Evolutionary conservation across 148 eudicot species (phyloP).

Genomic region (Silene conica): DNA sequence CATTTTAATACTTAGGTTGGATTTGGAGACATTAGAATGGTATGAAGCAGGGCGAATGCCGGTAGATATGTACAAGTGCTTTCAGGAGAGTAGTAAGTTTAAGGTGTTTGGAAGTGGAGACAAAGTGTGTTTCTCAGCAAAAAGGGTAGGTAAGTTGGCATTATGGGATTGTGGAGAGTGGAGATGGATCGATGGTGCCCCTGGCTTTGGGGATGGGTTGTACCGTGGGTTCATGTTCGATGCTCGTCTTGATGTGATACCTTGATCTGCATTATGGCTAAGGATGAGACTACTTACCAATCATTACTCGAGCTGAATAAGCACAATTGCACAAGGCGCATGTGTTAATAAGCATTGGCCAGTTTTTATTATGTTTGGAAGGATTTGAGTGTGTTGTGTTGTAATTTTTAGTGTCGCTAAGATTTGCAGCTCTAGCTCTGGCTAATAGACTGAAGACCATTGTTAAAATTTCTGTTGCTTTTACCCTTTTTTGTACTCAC

Average conservation of each 20-base stretch:
- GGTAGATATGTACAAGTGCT: slow-evolving; percentile 62
- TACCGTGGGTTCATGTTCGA: slow-evolving; percentile 77
- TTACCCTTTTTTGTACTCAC: too few relatives aligned
- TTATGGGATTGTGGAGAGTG: slow-evolving; percentile 72
- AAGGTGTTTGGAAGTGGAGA: slow-evolving; percentile 93
- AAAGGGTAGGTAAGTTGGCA: slow-evolving; percentile 68
- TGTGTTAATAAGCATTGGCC: background rate
- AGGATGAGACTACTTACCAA: background rate
- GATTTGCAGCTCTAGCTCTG: background rate
- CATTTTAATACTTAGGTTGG: slow-evolving; percentile 68
- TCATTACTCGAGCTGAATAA: too few relatives aligned
- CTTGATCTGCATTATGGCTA: slow-evolving; percentile 23
- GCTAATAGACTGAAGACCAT: too few relatives aligned
- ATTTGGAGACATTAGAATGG: slow-evolving; percentile 80
- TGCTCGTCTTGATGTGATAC: slow-evolving; percentile 51
- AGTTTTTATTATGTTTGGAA: too few relatives aligned
- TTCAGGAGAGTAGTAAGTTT: slow-evolving; percentile 75
- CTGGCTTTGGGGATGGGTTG: slow-evolving; percentile 70
- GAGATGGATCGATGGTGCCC: slow-evolving; percentile 81
- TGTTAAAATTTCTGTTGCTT: background rate
- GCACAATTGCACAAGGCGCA: background rate
- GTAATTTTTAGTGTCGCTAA: background rate
- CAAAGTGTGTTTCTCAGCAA: slow-evolving; percentile 74
- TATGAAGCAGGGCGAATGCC: slow-evolving; percentile 95
- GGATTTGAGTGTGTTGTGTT: background rate